These are phyloP conservation scores for Bothriochloa decipiens DNA, from an alignment of 176 grass and related monocot species.

Conservation along the genomic window DNA sequence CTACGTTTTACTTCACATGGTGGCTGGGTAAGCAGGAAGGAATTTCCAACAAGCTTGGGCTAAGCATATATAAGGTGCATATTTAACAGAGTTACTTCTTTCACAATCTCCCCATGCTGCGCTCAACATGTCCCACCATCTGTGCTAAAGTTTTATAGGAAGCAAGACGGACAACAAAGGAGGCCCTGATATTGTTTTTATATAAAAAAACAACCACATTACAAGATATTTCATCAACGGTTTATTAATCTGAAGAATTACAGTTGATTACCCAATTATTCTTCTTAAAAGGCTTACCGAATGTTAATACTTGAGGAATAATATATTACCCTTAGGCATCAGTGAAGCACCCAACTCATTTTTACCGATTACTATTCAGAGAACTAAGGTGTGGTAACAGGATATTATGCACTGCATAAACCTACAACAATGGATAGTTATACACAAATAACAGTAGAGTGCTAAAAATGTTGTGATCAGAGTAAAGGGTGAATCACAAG, in stretches of 20 bases:
- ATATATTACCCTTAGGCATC: background rate
- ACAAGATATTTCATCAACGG: background rate
- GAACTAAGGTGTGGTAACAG: background rate
- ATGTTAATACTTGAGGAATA: background rate
- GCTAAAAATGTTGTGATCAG: slow-evolving; percentile 2
- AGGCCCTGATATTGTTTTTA: background rate
- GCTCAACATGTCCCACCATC: background rate
- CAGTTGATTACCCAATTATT: background rate
- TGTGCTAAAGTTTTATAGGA: background rate
- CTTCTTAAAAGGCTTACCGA: background rate
- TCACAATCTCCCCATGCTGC: background rate
- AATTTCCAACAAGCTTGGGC: background rate
- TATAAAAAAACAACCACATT: background rate
- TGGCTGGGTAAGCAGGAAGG: background rate
- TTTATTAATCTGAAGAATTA: background rate
- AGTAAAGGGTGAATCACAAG: background rate
- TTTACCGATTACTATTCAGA: background rate
- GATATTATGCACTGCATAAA: background rate
- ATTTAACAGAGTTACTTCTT: background rate
- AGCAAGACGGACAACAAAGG: background rate
- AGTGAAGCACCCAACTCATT: background rate
- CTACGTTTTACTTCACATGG: background rate
- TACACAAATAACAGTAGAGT: background rate
- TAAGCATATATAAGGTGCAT: background rate
- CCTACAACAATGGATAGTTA: background rate